Conservation (phyloP, 2,329 filamentous ascomycete species). For the Talaromyces rugulosus region DNA sequence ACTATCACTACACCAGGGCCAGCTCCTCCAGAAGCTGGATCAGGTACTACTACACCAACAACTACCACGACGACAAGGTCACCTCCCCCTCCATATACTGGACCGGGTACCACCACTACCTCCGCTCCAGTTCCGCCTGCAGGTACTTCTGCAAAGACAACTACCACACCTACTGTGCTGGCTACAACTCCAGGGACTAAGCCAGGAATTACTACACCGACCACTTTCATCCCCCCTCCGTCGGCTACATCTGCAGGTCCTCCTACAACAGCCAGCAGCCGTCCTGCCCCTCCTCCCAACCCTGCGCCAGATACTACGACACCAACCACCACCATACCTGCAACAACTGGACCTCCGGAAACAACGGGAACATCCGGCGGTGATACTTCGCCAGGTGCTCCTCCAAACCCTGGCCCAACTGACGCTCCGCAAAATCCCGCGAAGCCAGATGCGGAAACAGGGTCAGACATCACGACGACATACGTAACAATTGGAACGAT, state of each 20-base stretch:
- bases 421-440: not conserved
- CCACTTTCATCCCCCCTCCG: not conserved
- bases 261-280: not conserved
- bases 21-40: not conserved
- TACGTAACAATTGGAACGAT: not conserved
- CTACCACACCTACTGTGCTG: not conserved
- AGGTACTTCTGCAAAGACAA: not conserved
- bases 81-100: not conserved
- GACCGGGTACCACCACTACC: not conserved
- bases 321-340: not conserved
- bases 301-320: not conserved
- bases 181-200: not conserved
- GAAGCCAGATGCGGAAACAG: not conserved
- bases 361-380: not conserved
- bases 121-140: not conserved
- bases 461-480: not conserved
- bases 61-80: not conserved
- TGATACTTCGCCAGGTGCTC: not conserved
- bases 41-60: not conserved
- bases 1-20: no score
- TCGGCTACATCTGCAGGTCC: not conserved
- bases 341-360: not conserved
- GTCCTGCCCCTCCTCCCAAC: not conserved
- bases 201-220: not conserved
- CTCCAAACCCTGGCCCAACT: not conserved